phyloP scores from a whole-genome alignment of 257 asterid species.

The Nicotiana paniculata region DNA sequence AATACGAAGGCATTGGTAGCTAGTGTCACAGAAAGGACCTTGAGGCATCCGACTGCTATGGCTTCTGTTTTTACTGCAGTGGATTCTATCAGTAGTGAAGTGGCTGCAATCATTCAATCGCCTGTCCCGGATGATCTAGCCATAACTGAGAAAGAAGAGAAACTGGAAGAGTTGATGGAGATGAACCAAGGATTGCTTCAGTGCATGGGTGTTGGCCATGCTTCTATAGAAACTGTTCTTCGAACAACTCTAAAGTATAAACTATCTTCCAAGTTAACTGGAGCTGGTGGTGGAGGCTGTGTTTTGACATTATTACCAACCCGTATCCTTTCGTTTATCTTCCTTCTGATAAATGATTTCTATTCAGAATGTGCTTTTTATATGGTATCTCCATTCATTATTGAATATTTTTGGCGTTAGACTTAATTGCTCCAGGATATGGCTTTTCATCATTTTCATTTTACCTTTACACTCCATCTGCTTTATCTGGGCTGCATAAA shows the following conservation, averaged over 20 bases:
- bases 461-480: not conserved
- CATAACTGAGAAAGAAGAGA: constrained; percentile 89
- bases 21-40: constrained; percentile 69
- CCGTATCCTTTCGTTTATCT: constrained; percentile 54
- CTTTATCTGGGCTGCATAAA: not conserved
- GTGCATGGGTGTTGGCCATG: constrained; percentile 96
- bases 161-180: constrained; percentile 77
- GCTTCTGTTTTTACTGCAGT: constrained; percentile 75
- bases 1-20: constrained; percentile 86
- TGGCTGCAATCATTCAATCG: constrained; percentile 69
- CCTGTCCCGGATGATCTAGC: constrained; percentile 83
- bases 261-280: constrained; percentile 78
- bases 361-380: not conserved
- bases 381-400: not conserved
- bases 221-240: constrained; percentile 77
- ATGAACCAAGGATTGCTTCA: constrained; percentile 94
- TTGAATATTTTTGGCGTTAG: not conserved
- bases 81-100: constrained; percentile 80
- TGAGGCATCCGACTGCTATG: constrained; percentile 76
- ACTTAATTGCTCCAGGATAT: not conserved
- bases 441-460: not conserved
- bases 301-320: constrained; percentile 84
- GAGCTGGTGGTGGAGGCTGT: constrained; percentile 99
- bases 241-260: constrained; percentile 70
- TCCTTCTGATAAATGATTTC: constrained; percentile 4